Conservation (phyloP, 2,329 filamentous ascomycete species). For the Arthrobotrys conoides region DNA sequence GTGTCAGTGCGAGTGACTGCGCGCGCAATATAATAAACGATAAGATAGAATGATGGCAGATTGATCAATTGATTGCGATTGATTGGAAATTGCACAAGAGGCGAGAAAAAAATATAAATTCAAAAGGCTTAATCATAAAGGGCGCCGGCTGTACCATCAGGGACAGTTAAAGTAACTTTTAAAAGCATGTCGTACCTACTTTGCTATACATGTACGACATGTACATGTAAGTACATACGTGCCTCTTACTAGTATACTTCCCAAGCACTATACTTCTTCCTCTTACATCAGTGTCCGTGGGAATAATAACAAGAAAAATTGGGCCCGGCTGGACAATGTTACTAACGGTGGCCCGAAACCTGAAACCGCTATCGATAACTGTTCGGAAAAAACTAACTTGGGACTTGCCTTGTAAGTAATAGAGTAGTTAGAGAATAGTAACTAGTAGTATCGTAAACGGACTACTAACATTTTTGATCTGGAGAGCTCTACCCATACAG, state of each 20-base stretch:
- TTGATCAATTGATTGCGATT: neutral
- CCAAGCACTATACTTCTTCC: too few species aligned
- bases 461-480: neutral
- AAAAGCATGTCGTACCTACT: neutral
- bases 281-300: neutral
- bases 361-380: slow-evolving; percentile 25
- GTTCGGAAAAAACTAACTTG: neutral
- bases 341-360: neutral
- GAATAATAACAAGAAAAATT: slow-evolving; percentile 3
- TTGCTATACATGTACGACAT: neutral
- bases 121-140: too few species aligned
- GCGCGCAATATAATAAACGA: slow-evolving; percentile 26
- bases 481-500: neutral
- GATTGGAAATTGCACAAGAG: slow-evolving; percentile 9
- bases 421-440: neutral
- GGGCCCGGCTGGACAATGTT: slow-evolving; percentile 15
- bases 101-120: neutral
- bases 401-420: neutral
- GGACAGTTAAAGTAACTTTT: neutral
- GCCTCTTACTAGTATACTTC: too few species aligned
- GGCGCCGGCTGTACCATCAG: neutral
- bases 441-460: neutral
- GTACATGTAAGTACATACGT: too few species aligned
- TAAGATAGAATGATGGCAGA: slow-evolving; percentile 20
- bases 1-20: neutral